Evolutionary conservation across 2,329 filamentous ascomycete species (phyloP).

Genomic region (Phaeophleospora eucalypticola): DNA sequence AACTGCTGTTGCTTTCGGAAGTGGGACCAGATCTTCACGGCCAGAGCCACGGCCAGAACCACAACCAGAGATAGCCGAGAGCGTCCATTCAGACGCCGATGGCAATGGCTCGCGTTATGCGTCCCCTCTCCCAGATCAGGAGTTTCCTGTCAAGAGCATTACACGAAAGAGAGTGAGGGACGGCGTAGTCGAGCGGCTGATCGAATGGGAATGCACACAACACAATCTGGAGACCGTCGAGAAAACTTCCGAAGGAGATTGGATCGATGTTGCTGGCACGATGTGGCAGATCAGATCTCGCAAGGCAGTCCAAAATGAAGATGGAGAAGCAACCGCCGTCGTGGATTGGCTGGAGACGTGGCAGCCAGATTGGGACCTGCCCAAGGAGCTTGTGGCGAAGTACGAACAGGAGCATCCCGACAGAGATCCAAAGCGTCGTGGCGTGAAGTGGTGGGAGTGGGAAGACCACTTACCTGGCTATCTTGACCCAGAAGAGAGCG

Average conservation of each 20-base stretch:
- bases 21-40: too few species aligned
- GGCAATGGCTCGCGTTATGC: background rate
- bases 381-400: background rate
- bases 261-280: background rate
- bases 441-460: too few species aligned
- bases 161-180: background rate
- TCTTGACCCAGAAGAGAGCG: too few species aligned
- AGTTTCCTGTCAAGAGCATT: background rate
- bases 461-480: too few species aligned
- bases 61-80: too few species aligned
- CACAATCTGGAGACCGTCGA: background rate
- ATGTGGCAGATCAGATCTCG: background rate
- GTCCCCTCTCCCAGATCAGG: too few species aligned
- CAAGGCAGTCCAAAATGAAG: background rate
- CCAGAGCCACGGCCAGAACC: too few species aligned
- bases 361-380: conserved; percentile 1
- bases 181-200: background rate
- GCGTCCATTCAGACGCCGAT: too few species aligned
- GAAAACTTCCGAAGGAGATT: background rate
- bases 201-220: background rate
- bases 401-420: background rate
- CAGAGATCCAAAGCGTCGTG: background rate
- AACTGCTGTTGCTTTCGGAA: too few species aligned
- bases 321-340: background rate
- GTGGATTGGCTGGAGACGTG: conserved; percentile 1